Percentiles rank a stretch among this genome's conserved stretches.
Evolutionary conservation across 2,329 filamentous ascomycete genomes (phyloP).

Genomic region (Sphaerostilbella broomeana): DNA sequence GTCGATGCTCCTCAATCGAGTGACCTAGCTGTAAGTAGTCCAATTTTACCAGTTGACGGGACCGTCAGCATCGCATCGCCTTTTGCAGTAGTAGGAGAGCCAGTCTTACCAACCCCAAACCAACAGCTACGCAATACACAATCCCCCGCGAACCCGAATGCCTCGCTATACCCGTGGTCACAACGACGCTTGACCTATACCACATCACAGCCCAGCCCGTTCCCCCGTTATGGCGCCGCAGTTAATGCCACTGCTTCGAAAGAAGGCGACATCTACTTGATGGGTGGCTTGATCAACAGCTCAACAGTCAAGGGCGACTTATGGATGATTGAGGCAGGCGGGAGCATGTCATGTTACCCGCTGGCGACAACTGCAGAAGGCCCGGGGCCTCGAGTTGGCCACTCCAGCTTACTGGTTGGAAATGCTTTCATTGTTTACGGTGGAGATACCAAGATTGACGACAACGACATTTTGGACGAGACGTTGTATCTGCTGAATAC

Average conservation of each 20-base stretch:
- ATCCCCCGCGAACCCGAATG: constrained; percentile 52
- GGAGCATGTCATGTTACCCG: constrained; percentile 83
- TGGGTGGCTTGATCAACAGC: constrained; percentile 93
- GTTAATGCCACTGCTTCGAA: constrained; percentile 91
- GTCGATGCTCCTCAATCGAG: constrained; percentile 38
- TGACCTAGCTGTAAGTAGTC: constrained; percentile 37
- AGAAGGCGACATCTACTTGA: constrained; percentile 94
- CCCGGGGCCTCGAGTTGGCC: constrained; percentile 88
- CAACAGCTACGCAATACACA: constrained; percentile 25
- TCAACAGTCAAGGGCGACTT: constrained; percentile 94
- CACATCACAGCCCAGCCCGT: constrained; percentile 74
- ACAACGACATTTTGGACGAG: constrained; percentile 85
- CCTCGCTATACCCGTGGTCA: constrained; percentile 92
- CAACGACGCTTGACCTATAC: constrained; percentile 83
- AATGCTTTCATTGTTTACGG: constrained; percentile 99
- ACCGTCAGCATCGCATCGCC: constrained; percentile 5
- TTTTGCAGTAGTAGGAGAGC: not conserved
- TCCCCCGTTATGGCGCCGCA: constrained; percentile 93
- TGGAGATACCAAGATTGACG: constrained; percentile 95
- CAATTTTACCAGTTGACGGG: not conserved
- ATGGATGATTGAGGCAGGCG: constrained; percentile 93
- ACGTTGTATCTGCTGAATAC: constrained; percentile 96
- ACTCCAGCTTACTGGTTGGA: constrained; percentile 87
- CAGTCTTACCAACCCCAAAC: too few relatives aligned
- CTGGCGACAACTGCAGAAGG: constrained; percentile 89